phyloP scores from a whole-genome alignment of 352 stramenopile species.

The Pythium myriotylum region DNA sequence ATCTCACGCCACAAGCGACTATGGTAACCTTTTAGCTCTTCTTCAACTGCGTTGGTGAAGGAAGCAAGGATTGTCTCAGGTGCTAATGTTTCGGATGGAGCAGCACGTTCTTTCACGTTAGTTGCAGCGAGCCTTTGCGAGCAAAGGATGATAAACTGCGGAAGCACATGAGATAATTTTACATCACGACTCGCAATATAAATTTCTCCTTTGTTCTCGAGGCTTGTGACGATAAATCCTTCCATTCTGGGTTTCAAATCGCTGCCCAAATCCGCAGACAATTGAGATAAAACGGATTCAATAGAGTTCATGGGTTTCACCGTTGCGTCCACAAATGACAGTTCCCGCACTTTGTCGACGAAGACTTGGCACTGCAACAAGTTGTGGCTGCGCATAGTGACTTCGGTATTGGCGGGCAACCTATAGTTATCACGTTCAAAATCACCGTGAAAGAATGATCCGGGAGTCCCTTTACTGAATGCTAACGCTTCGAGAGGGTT shows the following conservation, averaged over 20 bases:
- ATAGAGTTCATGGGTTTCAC: slow-evolving; percentile 9
- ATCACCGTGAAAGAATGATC: not conserved
- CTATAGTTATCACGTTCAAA: not conserved
- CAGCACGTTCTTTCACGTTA: not conserved
- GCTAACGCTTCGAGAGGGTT: slow-evolving; percentile 18
- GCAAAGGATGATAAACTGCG: slow-evolving; percentile 23
- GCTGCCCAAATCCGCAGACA: not conserved
- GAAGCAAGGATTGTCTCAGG: slow-evolving; percentile 11
- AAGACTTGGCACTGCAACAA: slow-evolving; percentile 20
- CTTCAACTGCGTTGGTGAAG: slow-evolving; percentile 6
- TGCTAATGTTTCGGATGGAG: not conserved
- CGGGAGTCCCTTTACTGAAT: slow-evolving; percentile 8
- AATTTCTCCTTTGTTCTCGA: slow-evolving; percentile 2
- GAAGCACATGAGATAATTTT: not conserved
- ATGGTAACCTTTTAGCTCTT: slow-evolving; percentile 6
- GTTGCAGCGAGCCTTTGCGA: slow-evolving; percentile 8
- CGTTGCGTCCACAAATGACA: slow-evolving; percentile 7
- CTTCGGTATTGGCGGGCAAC: too few relatives aligned
- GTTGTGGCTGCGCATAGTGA: slow-evolving; percentile 15
- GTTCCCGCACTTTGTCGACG: slow-evolving; percentile 10
- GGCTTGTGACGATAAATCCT: too few relatives aligned
- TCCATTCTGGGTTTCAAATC: too few relatives aligned
- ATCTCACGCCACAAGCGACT: slow-evolving; percentile 19
- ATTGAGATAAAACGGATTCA: slow-evolving; percentile 8
- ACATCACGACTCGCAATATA: slow-evolving; percentile 8